Percentiles rank a stretch among this genome's conserved stretches.
Evolutionary conservation across 495 filamentous ascomycete species (phyloP).

Genomic region (Massariosphaeria phaeospora): DNA sequence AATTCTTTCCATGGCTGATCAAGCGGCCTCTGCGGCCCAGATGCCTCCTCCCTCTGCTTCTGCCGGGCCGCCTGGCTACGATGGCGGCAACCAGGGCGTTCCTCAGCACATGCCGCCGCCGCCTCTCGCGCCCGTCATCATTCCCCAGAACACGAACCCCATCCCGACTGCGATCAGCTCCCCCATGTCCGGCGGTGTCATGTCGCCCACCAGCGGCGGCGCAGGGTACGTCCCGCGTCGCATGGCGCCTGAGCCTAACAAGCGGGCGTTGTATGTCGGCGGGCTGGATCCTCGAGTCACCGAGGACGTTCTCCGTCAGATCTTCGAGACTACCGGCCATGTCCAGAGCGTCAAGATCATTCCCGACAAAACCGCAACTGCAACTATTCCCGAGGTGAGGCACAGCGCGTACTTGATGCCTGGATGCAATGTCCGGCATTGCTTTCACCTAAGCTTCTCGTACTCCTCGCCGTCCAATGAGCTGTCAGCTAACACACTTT

Average conservation of each 20-base stretch:
- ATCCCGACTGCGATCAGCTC: slow-evolving; percentile 81
- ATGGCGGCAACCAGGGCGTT: slow-evolving; percentile 33
- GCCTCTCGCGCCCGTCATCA: slow-evolving; percentile 79
- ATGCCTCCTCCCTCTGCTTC: slow-evolving; percentile 35
- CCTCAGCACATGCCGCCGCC: slow-evolving; percentile 82
- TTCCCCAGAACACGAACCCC: slow-evolving; percentile 93
- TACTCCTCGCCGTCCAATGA: too few species aligned
- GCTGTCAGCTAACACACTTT: too few species aligned
- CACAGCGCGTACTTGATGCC: too few species aligned
- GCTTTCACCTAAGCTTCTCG: too few species aligned
- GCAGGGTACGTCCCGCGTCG: slow-evolving; percentile 52
- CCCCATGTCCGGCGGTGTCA: slow-evolving; percentile 51
- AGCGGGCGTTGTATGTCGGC: slow-evolving; percentile 93
- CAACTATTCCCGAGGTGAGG: too few species aligned
- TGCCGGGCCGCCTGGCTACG: slow-evolving; percentile 38
- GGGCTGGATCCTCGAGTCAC: slow-evolving; percentile 93
- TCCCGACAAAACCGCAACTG: slow-evolving; percentile 91
- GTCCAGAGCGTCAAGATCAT: slow-evolving; percentile 99
- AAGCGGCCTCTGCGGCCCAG: slow-evolving; percentile 16
- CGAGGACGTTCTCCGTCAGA: slow-evolving; percentile 93
- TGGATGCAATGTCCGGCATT: too few species aligned
- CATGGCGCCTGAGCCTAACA: slow-evolving; percentile 96
- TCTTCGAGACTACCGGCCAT: slow-evolving; percentile 97
- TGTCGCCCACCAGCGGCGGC: slow-evolving; percentile 56
- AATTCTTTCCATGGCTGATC: slow-evolving; percentile 28